Percentiles rank a stretch among this genome's conserved stretches.
Conservation (phyloP, 228 moss, liverwort and hornwort genomes). For the Sphagnum magellanicum region DNA sequence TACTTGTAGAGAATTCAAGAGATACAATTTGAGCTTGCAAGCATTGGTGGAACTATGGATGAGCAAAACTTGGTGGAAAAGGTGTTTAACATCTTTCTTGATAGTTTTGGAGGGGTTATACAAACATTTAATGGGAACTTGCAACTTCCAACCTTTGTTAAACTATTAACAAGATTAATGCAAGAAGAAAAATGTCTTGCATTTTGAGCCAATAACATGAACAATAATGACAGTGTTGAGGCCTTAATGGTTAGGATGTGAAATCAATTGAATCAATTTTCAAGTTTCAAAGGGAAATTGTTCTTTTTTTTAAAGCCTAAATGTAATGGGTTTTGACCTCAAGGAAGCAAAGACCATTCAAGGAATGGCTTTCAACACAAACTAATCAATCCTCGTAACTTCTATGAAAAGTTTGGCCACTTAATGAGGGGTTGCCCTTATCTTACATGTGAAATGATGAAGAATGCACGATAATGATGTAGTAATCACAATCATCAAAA, state of each 20-base stretch:
- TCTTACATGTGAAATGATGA: background rate
- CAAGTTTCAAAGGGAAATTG: background rate
- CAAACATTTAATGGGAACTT: background rate
- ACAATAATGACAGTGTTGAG: background rate
- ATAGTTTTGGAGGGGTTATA: background rate
- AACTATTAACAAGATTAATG: background rate
- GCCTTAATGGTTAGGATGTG: background rate
- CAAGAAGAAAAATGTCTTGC: background rate
- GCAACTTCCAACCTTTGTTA: background rate
- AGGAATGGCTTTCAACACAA: background rate
- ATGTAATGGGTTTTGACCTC: background rate
- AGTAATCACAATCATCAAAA: background rate
- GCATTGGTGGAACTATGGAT: background rate
- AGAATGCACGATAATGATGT: background rate
- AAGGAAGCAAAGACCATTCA: background rate
- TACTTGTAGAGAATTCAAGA: no score
- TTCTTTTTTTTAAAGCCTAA: background rate
- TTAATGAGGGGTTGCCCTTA: background rate
- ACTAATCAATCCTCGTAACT: background rate
- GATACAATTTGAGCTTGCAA: background rate
- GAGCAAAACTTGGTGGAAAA: background rate
- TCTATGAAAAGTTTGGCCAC: background rate
- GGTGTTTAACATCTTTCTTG: background rate
- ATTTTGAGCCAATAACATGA: background rate
- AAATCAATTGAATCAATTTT: background rate